Evolutionary conservation across 2,329 filamentous ascomycete species (phyloP).

Genomic region (Diaporthe helianthi): DNA sequence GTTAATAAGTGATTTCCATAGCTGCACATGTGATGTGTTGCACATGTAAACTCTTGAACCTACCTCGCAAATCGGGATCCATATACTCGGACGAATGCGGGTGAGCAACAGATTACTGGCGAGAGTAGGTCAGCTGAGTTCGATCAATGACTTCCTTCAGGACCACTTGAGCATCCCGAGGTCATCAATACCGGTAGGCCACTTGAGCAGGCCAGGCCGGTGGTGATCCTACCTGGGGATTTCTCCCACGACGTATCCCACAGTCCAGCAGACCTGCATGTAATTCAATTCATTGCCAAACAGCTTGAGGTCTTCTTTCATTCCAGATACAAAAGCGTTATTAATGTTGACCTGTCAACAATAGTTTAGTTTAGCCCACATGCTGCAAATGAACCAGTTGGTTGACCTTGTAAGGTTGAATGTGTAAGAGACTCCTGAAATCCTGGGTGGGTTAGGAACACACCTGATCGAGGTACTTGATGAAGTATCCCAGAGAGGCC

Average conservation of each 20-base stretch:
- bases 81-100: slow-evolving; percentile 51
- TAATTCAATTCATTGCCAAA: slow-evolving; percentile 51
- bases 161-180: too few species aligned
- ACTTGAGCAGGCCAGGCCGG: too few species aligned
- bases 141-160: too few species aligned
- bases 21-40: too few species aligned
- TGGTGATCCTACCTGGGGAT: slow-evolving; percentile 41
- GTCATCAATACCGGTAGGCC: too few species aligned
- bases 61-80: slow-evolving; percentile 49
- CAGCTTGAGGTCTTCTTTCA: slow-evolving; percentile 51
- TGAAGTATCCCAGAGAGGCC: slow-evolving; percentile 51
- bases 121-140: background rate
- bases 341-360: slow-evolving; percentile 44
- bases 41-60: too few species aligned
- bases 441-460: background rate
- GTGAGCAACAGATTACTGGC: slow-evolving; percentile 46
- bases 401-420: too few species aligned
- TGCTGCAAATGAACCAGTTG: background rate
- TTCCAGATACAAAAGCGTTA: slow-evolving; percentile 54
- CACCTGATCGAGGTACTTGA: slow-evolving; percentile 51
- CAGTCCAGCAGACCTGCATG: slow-evolving; percentile 46
- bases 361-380: background rate
- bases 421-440: rapidly evolving
- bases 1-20: background rate
- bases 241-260: slow-evolving; percentile 49